Percentiles rank a stretch among this genome's conserved stretches.
These are phyloP conservation scores for Termitomyces sp. DNA, from an alignment of 768 basidiomycete species.

Conservation along the genomic window DNA sequence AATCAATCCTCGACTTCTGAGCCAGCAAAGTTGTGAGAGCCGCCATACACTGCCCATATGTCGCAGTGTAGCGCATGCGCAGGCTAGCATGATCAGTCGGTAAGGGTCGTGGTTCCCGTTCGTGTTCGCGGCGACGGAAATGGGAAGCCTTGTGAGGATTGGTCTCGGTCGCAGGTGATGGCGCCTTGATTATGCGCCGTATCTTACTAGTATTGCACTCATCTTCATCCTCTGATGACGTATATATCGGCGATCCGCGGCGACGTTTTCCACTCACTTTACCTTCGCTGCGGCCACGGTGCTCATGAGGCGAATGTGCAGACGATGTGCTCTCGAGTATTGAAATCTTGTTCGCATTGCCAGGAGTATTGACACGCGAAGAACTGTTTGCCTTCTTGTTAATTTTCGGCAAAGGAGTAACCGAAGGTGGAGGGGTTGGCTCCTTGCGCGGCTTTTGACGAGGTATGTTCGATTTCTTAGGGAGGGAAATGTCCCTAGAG, in stretches of 20 bases:
- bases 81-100: constrained; percentile 49
- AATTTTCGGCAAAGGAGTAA: constrained; percentile 16
- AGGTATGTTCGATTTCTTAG: constrained; percentile 34
- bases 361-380: neutral
- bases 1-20: constrained; percentile 51
- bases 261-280: constrained; percentile 32
- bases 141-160: constrained; percentile 13
- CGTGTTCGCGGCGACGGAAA: constrained; percentile 27
- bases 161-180: constrained; percentile 22
- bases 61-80: constrained; percentile 46
- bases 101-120: constrained; percentile 28
- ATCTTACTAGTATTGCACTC: constrained; percentile 27
- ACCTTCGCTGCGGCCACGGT: constrained; percentile 14
- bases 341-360: constrained; percentile 9
- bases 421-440: constrained; percentile 22
- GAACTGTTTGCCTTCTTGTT: constrained; percentile 13
- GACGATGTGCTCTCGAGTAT: constrained; percentile 16
- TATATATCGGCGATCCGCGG: constrained; percentile 60
- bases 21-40: constrained; percentile 42
- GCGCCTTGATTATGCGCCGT: constrained; percentile 11
- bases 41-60: constrained; percentile 49
- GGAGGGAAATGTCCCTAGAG: constrained; percentile 23
- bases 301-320: constrained; percentile 8
- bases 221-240: constrained; percentile 63
- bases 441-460: constrained; percentile 37